Evolutionary conservation across 2,329 filamentous ascomycete species (phyloP), one percentile per base, ranked within the genome.

Genomic region (Trichoderma simmonsii): DNA sequence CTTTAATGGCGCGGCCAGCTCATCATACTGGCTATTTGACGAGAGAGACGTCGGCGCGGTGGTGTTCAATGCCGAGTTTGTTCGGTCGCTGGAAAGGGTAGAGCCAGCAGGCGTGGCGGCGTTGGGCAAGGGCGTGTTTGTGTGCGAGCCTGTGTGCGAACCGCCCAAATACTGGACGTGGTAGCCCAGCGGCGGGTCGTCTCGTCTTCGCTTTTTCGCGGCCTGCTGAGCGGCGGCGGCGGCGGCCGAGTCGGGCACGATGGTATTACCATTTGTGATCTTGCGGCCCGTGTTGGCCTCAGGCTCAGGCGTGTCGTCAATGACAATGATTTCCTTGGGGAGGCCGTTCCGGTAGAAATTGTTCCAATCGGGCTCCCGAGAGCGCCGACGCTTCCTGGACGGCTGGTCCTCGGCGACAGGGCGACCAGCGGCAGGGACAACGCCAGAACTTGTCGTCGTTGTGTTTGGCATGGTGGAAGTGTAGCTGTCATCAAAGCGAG

Each of bases 31-130:
- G 73, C 86, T 83, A 71, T 85, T 87, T 3, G 88, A 89, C 0
- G 89, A 90, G 56, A 89, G 83, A 6, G 95, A 98, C 0, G 96
- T 98, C 6, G 94, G 91, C 57, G 95, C 95, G 0, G 95, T 98
- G 4, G 94, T 96, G 78, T 95, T 90, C 71, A 95, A 85, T 57
- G 89, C 88, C 18, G 93, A 96, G 36, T 92, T 92, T 15, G 93
- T 97, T 74, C 93, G 90, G 81, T 95, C 94, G 75, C 92, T 96
- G 5, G 94, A 97, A 70, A 91, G 86, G 14, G 93, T 94, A 59
- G 92, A 92, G 65, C 88, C 89, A 69, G 89, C 90, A 15, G 88
- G 88, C 15, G 89, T 89, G 60, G 88, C 86, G 74, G 36, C 34
- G 34, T 90, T 88, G 77, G 92, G 90, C 73, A 90, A 88, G 65